A percentile compares a stretch with the other conserved stretches of the same genome.
Evolutionary conservation across 2,329 filamentous ascomycete genomes (phyloP).

Genomic region (Cryphonectria parasitica): DNA sequence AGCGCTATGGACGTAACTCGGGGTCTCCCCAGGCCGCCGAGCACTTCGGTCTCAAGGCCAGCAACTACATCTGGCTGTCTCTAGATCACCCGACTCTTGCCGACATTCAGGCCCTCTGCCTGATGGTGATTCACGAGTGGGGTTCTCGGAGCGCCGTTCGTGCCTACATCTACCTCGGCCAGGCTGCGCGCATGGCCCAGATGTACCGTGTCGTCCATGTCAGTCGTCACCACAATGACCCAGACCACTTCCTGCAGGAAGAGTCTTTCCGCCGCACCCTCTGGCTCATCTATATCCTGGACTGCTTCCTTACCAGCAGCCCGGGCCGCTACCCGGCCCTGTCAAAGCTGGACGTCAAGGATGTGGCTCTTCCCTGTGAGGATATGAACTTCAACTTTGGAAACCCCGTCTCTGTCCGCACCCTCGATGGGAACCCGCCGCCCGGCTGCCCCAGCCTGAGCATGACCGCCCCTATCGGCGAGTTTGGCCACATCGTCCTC

Average conservation of each 20-base stretch:
- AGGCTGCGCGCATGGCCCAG: conserved; percentile 66
- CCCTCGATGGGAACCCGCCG: conserved; percentile 49
- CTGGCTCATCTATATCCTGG: conserved; percentile 66
- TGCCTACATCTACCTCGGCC: conserved; percentile 65
- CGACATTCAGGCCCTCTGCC: conserved; percentile 64
- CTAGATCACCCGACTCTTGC: conserved; percentile 63
- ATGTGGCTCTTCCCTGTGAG: conserved; percentile 61
- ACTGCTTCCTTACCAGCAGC: conserved; percentile 65
- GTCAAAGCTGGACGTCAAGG: conserved; percentile 56
- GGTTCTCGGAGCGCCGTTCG: conserved; percentile 64
- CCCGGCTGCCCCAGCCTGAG: conserved; percentile 43
- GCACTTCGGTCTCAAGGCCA: conserved; percentile 62
- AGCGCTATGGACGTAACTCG: conserved; percentile 59
- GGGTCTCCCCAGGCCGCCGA: conserved; percentile 57
- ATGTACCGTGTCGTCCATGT: conserved; percentile 65
- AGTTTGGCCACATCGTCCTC: conserved; percentile 65
- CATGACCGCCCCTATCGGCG: conserved; percentile 57
- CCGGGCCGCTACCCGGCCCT: conserved; percentile 62
- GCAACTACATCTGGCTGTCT: conserved; percentile 60
- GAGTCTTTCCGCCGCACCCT: conserved; percentile 65
- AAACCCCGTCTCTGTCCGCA: conserved; percentile 62
- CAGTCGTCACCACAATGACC: conserved; percentile 54
- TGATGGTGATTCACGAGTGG: conserved; percentile 67
- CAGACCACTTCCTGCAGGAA: conserved; percentile 64
- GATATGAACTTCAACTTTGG: conserved; percentile 68